Conservation (phyloP, 768 basidiomycete species). For the Lepiota brunneoincarnata region DNA sequence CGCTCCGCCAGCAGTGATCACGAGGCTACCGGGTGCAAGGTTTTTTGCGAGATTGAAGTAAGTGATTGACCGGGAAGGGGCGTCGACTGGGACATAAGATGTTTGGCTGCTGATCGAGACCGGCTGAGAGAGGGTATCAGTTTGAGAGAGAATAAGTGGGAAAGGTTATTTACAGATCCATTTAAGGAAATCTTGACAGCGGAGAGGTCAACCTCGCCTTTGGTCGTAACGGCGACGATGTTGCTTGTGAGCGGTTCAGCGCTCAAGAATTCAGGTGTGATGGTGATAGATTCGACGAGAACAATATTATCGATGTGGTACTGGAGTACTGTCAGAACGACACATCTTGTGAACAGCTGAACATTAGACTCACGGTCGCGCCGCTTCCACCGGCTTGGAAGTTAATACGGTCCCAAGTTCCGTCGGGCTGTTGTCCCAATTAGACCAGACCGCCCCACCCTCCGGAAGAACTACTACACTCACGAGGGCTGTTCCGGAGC, state of each 20-base stretch:
- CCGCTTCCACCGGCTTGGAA: constrained; percentile 47
- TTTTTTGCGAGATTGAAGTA: constrained; percentile 41
- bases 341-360: not conserved
- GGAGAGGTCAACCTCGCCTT: constrained; percentile 43
- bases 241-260: constrained; percentile 50
- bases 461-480: constrained; percentile 1
- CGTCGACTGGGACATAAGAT: constrained; percentile 41
- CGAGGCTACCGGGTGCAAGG: constrained; percentile 39
- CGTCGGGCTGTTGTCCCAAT: constrained; percentile 26
- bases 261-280: constrained; percentile 46
- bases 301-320: constrained; percentile 52
- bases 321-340: constrained; percentile 15
- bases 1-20: constrained; percentile 37
- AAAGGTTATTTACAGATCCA: constrained; percentile 28
- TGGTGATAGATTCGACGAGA: constrained; percentile 42
- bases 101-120: constrained; percentile 32
- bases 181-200: constrained; percentile 35
- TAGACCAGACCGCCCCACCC: not conserved
- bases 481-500: constrained; percentile 36
- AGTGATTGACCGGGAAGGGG: constrained; percentile 44
- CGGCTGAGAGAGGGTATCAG: constrained; percentile 17
- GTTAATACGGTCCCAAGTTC: constrained; percentile 48
- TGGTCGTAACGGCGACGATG: constrained; percentile 46
- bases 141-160: not conserved
- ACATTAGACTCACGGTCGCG: constrained; percentile 29